Percentiles rank a stretch among this genome's conserved stretches.
Evolutionary conservation across 2,329 filamentous ascomycete species (phyloP).

Genomic region (Pyrenophora tritici-repentis): DNA sequence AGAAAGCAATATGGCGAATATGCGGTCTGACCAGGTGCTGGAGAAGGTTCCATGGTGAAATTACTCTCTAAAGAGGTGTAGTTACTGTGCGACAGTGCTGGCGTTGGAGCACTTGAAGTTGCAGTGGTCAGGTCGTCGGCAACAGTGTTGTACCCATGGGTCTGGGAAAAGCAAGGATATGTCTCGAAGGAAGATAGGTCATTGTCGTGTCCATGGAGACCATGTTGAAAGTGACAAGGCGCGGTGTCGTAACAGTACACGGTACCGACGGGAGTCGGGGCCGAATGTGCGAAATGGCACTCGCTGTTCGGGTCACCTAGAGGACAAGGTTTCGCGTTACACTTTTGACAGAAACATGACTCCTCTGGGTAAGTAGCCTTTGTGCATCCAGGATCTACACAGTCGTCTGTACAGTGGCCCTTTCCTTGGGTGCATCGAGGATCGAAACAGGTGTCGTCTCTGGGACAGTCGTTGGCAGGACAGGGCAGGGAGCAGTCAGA

Average conservation of each 20-base stretch:
- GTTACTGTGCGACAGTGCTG: conserved; percentile 39
- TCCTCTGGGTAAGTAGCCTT: conserved; percentile 37
- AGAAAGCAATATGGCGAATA: conserved; percentile 34
- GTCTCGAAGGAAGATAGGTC: conserved; percentile 33
- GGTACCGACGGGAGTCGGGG: conserved; percentile 36
- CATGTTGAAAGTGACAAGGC: conserved; percentile 42
- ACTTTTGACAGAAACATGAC: conserved; percentile 45
- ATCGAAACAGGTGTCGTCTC: conserved; percentile 44
- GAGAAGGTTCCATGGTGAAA: conserved; percentile 36
- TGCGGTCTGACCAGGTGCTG: conserved; percentile 22
- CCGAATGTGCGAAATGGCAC: conserved; percentile 42
- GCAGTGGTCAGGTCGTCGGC: conserved; percentile 27
- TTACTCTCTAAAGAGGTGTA: conserved; percentile 40
- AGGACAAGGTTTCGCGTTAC: conserved; percentile 38
- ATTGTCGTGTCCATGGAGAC: conserved; percentile 28
- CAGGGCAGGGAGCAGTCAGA: conserved; percentile 29
- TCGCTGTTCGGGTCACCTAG: conserved; percentile 37
- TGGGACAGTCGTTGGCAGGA: conserved; percentile 36
- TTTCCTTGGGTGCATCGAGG: conserved; percentile 40
- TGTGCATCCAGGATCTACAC: conserved; percentile 43
- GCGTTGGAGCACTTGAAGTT: conserved; percentile 35
- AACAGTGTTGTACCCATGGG: conserved; percentile 22
- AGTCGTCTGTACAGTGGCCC: conserved; percentile 37
- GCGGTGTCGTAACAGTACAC: conserved; percentile 43
- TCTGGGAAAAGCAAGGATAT: conserved; percentile 39